A percentile compares a stretch with the other conserved stretches of the same genome.
Conservation (phyloP, 768 basidiomycete species). For the Lepiota venenata region DNA sequence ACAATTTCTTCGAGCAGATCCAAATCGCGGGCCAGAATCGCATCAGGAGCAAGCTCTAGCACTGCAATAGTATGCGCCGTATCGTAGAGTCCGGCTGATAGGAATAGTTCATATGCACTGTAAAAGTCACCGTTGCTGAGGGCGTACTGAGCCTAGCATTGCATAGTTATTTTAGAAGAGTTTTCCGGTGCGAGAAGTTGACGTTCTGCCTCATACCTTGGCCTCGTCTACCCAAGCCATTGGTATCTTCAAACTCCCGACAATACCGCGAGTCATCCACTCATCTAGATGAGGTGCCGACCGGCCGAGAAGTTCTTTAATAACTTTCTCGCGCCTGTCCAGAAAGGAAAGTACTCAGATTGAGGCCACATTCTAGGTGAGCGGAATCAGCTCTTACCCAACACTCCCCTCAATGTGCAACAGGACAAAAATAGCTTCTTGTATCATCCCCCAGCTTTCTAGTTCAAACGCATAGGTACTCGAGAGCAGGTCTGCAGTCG, state of each 20-base stretch:
- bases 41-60: slow-evolving; percentile 84
- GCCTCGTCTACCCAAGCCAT: slow-evolving; percentile 88
- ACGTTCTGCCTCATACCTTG: slow-evolving; percentile 46
- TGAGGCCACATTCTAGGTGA: slow-evolving; percentile 8
- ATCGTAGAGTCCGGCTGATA: slow-evolving; percentile 65
- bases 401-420: slow-evolving; percentile 80
- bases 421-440: slow-evolving; percentile 86
- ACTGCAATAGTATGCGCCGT: slow-evolving; percentile 85
- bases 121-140: slow-evolving; percentile 59
- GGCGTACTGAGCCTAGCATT: slow-evolving; percentile 59
- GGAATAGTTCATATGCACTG: slow-evolving; percentile 73
- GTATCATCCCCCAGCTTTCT: slow-evolving; percentile 75
- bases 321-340: slow-evolving; percentile 75
- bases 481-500: slow-evolving; percentile 79
- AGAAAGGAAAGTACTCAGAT: slow-evolving; percentile 1
- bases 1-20: slow-evolving; percentile 71
- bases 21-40: slow-evolving; percentile 64
- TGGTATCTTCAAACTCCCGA: slow-evolving; percentile 79
- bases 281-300: slow-evolving; percentile 65
- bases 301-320: slow-evolving; percentile 77
- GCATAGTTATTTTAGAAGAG: neutral
- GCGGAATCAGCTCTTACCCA: slow-evolving; percentile 59
- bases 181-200: neutral
- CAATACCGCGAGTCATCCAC: slow-evolving; percentile 68
- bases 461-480: slow-evolving; percentile 85